Conservation (phyloP, 2,329 filamentous ascomycete species). For the Stagonosporopsis vannaccii region DNA sequence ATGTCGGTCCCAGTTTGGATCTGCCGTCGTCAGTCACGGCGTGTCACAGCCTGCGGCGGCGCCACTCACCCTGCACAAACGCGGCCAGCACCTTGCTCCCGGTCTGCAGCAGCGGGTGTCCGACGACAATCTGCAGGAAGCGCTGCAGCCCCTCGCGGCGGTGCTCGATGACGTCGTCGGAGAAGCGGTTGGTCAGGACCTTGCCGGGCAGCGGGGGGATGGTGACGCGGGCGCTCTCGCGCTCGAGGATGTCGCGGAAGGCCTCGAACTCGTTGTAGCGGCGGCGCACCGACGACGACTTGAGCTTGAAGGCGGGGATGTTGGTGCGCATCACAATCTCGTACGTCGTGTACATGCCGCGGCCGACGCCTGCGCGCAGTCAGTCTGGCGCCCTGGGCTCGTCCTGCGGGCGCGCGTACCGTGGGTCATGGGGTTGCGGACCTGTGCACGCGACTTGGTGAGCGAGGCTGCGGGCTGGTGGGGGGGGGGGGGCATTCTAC, state of each 20-base stretch:
- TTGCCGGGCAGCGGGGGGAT: constrained; percentile 96
- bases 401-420: constrained; percentile 19
- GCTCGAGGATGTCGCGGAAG: constrained; percentile 97
- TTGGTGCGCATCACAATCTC: constrained; percentile 98
- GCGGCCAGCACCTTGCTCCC: constrained; percentile 95
- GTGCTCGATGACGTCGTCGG: constrained; percentile 97
- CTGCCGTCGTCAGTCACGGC: constrained; percentile 53
- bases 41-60: too few species aligned
- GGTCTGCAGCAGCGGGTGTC: constrained; percentile 94
- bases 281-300: constrained; percentile 80
- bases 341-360: constrained; percentile 98
- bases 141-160: constrained; percentile 89
- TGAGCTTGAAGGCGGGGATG: constrained; percentile 98
- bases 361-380: constrained; percentile 83
- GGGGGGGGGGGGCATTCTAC: constrained; percentile 4
- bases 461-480: constrained; percentile 22
- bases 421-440: constrained; percentile 73
- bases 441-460: constrained; percentile 61
- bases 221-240: constrained; percentile 90
- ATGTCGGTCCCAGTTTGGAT: constrained; percentile 82
- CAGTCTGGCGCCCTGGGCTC: constrained; percentile 1
- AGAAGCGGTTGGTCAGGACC: constrained; percentile 97
- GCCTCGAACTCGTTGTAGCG: constrained; percentile 99
- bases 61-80: constrained; percentile 86
- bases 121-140: constrained; percentile 96